Percentiles rank a stretch among this genome's conserved stretches.
Evolutionary conservation across 805 yeast species (phyloP).

Genomic region (Wickerhamomyces chaumierensis): DNA sequence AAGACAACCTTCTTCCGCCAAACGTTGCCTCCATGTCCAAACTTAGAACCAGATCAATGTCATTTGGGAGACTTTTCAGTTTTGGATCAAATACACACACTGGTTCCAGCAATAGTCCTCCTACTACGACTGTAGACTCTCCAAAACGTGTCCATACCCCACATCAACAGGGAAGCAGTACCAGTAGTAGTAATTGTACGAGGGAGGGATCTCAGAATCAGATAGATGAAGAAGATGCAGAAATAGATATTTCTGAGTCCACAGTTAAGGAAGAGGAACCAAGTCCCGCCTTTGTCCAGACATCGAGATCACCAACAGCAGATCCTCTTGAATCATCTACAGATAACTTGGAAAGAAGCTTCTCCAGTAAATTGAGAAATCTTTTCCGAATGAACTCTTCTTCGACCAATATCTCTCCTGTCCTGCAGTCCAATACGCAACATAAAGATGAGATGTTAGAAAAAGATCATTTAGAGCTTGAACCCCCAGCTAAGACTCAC

Average conservation of each 20-base stretch:
- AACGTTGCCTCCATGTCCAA: conserved; percentile 9
- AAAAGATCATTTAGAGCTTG: conserved; percentile 6
- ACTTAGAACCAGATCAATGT: conserved; percentile 29
- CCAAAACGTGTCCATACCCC: not conserved
- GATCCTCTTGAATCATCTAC: not conserved
- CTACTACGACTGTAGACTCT: conserved; percentile 1
- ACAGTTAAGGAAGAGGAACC: not conserved
- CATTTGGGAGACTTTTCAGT: conserved; percentile 28
- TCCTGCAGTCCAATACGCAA: conserved; percentile 1
- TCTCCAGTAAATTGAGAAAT: conserved; percentile 13
- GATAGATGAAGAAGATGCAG: not conserved
- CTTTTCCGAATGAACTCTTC: conserved; percentile 14
- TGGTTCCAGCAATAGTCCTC: not conserved
- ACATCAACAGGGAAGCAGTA: not conserved
- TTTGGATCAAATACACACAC: conserved; percentile 22
- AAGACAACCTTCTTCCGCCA: not conserved
- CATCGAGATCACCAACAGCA: not conserved
- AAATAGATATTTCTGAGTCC: not conserved
- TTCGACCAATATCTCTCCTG: conserved; percentile 10
- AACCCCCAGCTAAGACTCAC: conserved; percentile 9
- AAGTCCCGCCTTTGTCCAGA: not conserved
- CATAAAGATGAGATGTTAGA: conserved; percentile 4
- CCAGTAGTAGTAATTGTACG: too few relatives aligned
- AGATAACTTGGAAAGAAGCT: conserved; percentile 6
- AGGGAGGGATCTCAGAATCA: not conserved